Evolutionary conservation across 2,329 filamentous ascomycete species (phyloP), one percentile per base, ranked within the genome.

Genomic region (Zasmidium angulare): DNA sequence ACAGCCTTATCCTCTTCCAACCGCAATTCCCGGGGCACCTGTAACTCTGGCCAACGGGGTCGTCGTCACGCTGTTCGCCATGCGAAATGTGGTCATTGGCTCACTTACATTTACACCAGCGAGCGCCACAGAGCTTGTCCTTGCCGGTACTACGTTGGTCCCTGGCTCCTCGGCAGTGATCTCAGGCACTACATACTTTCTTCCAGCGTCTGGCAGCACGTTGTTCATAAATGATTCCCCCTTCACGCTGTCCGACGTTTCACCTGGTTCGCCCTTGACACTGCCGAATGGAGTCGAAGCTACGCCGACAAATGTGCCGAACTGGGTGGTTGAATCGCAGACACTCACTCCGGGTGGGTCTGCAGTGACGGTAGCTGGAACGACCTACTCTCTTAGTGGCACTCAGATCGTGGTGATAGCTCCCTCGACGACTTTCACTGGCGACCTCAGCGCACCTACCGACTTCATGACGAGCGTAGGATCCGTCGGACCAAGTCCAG

Each of bases 301-400:
- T 26, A 62, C 56, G 6, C 56, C 51, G 2, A 62, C 48, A 14
- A 22, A 48, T 21, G 56, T 49, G 3, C 21, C 59, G 19, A 22
- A 58, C 14, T 31, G 55, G 17, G 51, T 62, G 2, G 31, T 62
- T 7, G 59, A 43, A 9, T 53, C 56, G 0, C 53, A 55, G 22
- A 63, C 58, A 2, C 48, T 63, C 2, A 10, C 40, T 68, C 3
- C 75, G 50, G 51, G 58, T 20, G 55, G 57, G 10, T n/a, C 53
- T 36, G 57, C 57, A 9, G 36, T 63, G 12, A 58, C 58, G 2
- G 48, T 63, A 3, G 40, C 58, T 3, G 61, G 58, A 17, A 63
- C 61, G 20, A 63, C 60, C 4, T 63, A 60, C 50, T 58, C 54
- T 1, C 26, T 55, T 23, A 56, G 52, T 19, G 59, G 55, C 0